Conservation (phyloP, 2,329 filamentous ascomycete genomes). For the Fusarium piperis region DNA sequence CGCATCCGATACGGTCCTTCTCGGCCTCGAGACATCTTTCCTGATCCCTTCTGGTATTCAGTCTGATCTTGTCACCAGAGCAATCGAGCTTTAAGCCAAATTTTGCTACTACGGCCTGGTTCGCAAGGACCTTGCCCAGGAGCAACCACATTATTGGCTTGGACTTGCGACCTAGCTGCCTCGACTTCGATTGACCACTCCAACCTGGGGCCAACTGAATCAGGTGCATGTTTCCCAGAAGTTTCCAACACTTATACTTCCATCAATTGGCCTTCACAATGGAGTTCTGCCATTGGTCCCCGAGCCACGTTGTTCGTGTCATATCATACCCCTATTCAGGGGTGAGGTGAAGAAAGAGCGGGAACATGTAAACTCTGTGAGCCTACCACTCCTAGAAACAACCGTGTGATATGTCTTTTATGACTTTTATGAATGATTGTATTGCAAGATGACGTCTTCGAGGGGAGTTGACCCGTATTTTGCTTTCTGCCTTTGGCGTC, state of each 20-base stretch:
- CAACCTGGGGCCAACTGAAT: background rate
- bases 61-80: background rate
- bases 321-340: background rate
- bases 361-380: background rate
- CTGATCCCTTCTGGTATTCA: background rate
- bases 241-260: background rate
- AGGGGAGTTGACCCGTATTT: background rate
- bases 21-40: background rate
- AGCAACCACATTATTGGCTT: background rate
- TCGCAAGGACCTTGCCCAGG: background rate
- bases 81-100: background rate
- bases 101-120: fast-evolving
- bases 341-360: background rate
- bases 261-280: background rate
- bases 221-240: background rate
- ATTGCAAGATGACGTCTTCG: background rate
- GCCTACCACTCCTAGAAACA: background rate
- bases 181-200: background rate
- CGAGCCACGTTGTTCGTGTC: background rate
- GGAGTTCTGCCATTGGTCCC: background rate
- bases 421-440: background rate
- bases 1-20: background rate
- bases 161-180: background rate
- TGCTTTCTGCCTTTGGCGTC: background rate
- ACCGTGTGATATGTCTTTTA: too few relatives aligned